Base-by-base conservation (phyloP, 1,139 yeast species). In the Yamadazyma diospyri region DNA sequence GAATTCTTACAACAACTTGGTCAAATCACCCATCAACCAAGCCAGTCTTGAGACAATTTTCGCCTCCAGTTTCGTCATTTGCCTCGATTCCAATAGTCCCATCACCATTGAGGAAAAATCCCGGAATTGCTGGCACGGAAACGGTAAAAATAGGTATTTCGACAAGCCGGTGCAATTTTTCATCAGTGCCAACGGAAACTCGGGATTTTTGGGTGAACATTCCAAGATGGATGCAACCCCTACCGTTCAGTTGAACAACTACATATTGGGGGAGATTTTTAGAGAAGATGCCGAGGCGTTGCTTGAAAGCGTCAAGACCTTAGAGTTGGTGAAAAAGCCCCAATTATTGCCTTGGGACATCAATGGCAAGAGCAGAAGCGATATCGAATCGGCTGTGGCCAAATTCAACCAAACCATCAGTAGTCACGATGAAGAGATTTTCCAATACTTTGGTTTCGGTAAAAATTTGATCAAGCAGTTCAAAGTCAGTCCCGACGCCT, bases 141-240 rank as follows among this genome's bases (percentile, higher is more conserved):
- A 87, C 59, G 97, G 97, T 38, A 64, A 70, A 52, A 92, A 92
- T 69, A 75, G 98, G 54, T 92, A 76, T 69, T 89, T 75, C 59
- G 97, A 92, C 68, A 92, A 92, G 69, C 94, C 97, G 5, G 66
- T 85, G 45, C 94, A 92, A 65, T 82, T 86, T 56, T 76, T 88
- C 45, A 77, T 92, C 36, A 68, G 84, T 42, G 81, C 79, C 44
- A 88, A 87, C 57, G 96, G 95, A 42, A 72, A 79, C 46, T 85
- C 96, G 14, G 97, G 97, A 1, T 89, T 88, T 68, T 65, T 88
- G 55, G 97, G 95, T 41, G 98, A 92, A 64, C 98, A 92, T 66
- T 87, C 97, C 21, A 84, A 78, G 71, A 92, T 92, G 97, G 98
- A 92, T 60, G 98, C 97, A 42, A 87, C 97, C 14, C 96, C 97